Evolutionary conservation across 495 filamentous ascomycete genomes (phyloP), one percentile per base, ranked within the genome.

Genomic region (Neurospora sp.): DNA sequence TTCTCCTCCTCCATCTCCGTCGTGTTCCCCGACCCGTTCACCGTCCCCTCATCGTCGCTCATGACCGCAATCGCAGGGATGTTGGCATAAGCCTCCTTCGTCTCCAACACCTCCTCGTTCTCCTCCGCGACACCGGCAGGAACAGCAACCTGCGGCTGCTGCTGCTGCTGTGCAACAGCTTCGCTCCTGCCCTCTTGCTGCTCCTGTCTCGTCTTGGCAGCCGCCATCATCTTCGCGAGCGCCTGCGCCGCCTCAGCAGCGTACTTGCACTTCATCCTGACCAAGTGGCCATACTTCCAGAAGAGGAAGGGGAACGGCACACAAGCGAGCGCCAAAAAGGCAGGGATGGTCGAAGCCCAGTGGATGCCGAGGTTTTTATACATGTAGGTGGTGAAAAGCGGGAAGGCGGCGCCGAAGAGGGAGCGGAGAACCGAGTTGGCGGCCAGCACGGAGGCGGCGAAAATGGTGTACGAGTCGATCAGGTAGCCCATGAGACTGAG

Each of bases 271-370:
- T 84, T 85, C 71, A 82, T 81, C 8, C 93, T 86, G 74, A 96
- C 91, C 17, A 76, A 59, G 1, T 79, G 78, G 45, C 93, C 93
- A 79, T 93, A 96, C 75, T 88, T 89, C 81, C 91, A 93, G 82
- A 96, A 93, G 45, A 96, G 79, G 82, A 91, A 91, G 10, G 92
- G 93, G 79, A 93, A 92, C 0, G 93, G 93, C 68, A 94, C 84
- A 78, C 92, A 94, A 22, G 84, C 86, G 17, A 95, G 81, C 4
- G 91, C 89, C 8, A 96, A 82, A 82, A 95, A 94, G 1, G 91
- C 93, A 1, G 92, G 92, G 68, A 96, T 86, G 1, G 87, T 88
- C 20, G 87, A 90, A 4, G 92, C 93, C 93, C 92, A 94, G 83
- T 94, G 91, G 73, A 91, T 89, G 72, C 93, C 92, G 1, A 97